These are phyloP conservation scores for Auriscalpium orientale DNA, from an alignment of 768 basidiomycete species.

Conservation along the genomic window DNA sequence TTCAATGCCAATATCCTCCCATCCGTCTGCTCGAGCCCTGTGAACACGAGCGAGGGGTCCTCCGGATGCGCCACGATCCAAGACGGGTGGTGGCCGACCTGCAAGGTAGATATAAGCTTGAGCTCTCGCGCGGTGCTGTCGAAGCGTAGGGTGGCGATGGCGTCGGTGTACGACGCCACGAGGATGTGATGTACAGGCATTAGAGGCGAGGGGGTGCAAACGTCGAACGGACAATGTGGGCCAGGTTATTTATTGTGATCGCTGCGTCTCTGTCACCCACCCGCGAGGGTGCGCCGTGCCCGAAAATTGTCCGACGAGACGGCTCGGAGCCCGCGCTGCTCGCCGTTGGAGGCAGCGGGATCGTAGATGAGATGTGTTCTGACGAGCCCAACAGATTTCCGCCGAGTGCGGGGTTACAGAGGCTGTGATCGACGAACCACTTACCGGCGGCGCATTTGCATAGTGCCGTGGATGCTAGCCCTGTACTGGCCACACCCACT, in stretches of 20 bases:
- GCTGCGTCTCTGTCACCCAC: not conserved
- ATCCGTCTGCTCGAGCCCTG: slow-evolving; percentile 60
- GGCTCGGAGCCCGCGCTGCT: not conserved
- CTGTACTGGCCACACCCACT: not conserved
- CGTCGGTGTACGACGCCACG: slow-evolving; percentile 58
- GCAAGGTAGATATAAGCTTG: slow-evolving; percentile 34
- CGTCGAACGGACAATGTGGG: not conserved
- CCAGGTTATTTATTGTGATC: not conserved
- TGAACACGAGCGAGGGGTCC: slow-evolving; percentile 51
- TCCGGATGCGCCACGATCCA: slow-evolving; percentile 64
- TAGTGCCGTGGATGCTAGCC: not conserved
- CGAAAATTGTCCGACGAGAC: slow-evolving; percentile 5
- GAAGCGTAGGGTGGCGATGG: slow-evolving; percentile 57
- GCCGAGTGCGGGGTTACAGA: not conserved
- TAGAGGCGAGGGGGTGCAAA: not conserved
- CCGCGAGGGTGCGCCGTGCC: not conserved
- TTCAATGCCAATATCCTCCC: slow-evolving; percentile 57
- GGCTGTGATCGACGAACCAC: not conserved
- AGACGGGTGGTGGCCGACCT: slow-evolving; percentile 59
- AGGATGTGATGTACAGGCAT: slow-evolving; percentile 36
- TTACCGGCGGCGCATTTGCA: not conserved
- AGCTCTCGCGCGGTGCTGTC: slow-evolving; percentile 42
- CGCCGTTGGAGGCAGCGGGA: not conserved
- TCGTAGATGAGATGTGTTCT: not conserved
- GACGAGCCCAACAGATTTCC: not conserved